Percentiles rank a stretch among this genome's conserved stretches.
These are phyloP conservation scores for Aspergillus sp. DNA, from an alignment of 2,329 filamentous ascomycete species.

Conservation along the genomic window DNA sequence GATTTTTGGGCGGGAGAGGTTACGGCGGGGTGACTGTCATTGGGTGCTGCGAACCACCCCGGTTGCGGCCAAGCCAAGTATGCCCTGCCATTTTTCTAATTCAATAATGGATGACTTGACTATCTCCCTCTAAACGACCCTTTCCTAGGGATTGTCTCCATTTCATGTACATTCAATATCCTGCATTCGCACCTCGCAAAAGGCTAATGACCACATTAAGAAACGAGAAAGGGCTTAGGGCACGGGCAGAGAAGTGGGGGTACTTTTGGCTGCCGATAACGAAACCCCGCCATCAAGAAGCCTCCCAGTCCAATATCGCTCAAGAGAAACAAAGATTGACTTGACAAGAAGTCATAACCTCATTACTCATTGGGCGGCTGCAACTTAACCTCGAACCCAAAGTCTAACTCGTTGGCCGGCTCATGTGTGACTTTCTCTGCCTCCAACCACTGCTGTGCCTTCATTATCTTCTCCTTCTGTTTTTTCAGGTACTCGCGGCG, in stretches of 20 bases:
- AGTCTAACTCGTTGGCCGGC: constrained; percentile 9
- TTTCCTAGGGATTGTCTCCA: neutral
- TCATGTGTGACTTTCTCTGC: constrained; percentile 23
- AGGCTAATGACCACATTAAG: neutral
- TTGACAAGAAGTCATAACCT: neutral
- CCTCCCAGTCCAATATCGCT: neutral
- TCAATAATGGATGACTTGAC: neutral
- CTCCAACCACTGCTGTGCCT: constrained; percentile 40
- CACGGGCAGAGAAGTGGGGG: constrained; percentile 39
- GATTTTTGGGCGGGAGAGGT: constrained; percentile 42
- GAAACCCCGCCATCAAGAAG: constrained; percentile 27
- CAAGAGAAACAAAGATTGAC: neutral
- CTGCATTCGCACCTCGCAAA: neutral
- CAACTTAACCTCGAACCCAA: constrained; percentile 17
- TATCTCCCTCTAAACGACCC: neutral
- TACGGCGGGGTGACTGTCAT: constrained; percentile 30
- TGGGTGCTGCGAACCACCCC: constrained; percentile 26
- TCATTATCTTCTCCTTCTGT: constrained; percentile 39
- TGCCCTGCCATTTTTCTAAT: neutral
- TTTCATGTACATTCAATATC: neutral
- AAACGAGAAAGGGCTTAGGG: constrained; percentile 37
- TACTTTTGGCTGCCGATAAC: constrained; percentile 11
- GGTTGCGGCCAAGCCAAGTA: neutral
- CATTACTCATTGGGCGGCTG: constrained; percentile 18
- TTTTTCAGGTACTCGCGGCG: constrained; percentile 35